Evolutionary conservation across 148 eudicot species (phyloP).

Genomic region (Heliosperma pusillum): DNA sequence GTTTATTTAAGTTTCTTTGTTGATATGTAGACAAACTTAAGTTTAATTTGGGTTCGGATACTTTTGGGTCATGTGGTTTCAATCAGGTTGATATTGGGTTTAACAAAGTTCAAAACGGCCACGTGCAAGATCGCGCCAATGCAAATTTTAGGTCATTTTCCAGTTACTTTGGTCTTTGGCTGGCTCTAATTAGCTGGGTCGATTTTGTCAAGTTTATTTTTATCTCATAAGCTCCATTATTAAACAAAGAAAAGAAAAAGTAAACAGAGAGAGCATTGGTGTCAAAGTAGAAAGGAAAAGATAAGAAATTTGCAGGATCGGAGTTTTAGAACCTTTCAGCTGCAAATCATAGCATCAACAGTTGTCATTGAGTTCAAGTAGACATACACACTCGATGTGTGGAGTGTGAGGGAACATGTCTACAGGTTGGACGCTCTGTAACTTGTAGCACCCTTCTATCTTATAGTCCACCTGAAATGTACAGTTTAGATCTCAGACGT

Average conservation of each 20-base stretch:
- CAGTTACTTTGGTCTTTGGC: too few relatives aligned
- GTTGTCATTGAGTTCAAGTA: constrained; percentile 51
- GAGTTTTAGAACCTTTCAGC: constrained; percentile 6
- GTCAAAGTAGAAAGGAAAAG: background rate
- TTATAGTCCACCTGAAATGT: constrained; percentile 62
- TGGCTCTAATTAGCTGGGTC: background rate
- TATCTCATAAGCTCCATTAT: background rate
- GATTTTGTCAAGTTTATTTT: background rate
- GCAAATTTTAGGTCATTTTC: background rate
- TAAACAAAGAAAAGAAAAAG: background rate
- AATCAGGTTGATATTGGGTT: too few relatives aligned
- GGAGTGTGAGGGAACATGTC: constrained; percentile 99
- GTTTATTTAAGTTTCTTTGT: too few relatives aligned
- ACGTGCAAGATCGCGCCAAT: background rate
- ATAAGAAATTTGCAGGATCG: background rate
- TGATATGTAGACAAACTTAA: too few relatives aligned
- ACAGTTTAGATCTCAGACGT: background rate
- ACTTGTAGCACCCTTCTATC: constrained; percentile 66
- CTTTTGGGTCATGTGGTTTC: background rate
- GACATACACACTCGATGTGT: constrained; percentile 94
- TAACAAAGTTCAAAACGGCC: background rate
- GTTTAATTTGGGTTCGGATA: background rate
- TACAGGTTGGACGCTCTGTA: constrained; percentile 75
- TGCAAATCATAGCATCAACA: constrained; percentile 12
- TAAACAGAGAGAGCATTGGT: too few relatives aligned